These are phyloP conservation scores for Rosa multiflora DNA, from an alignment of 306 rosid species.

Conservation along the genomic window DNA sequence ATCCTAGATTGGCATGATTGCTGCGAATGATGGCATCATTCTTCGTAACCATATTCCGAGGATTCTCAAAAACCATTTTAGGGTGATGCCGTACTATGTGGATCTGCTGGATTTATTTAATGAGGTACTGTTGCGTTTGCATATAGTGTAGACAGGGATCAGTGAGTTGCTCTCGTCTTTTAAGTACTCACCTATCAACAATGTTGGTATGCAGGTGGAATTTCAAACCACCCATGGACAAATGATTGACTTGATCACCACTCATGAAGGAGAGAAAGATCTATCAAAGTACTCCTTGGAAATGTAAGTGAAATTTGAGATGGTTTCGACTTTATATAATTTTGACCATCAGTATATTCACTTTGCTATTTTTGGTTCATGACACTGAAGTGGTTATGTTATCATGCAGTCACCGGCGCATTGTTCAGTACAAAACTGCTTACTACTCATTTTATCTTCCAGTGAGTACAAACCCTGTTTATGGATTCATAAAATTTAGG, in stretches of 20 bases:
- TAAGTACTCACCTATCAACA: not conserved
- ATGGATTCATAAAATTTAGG: not conserved
- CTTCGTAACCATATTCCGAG: slow-evolving; percentile 77
- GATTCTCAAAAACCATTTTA: slow-evolving; percentile 79
- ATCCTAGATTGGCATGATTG: slow-evolving; percentile 79
- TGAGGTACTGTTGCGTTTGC: slow-evolving; percentile 52
- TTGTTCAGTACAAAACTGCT: slow-evolving; percentile 93
- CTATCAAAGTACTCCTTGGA: slow-evolving; percentile 75
- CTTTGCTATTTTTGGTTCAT: not conserved
- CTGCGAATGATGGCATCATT: slow-evolving; percentile 75
- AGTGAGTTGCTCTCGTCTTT: not conserved
- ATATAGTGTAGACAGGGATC: slow-evolving; percentile 1
- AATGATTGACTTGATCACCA: slow-evolving; percentile 92
- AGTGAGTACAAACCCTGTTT: slow-evolving; percentile 42
- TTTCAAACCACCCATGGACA: slow-evolving; percentile 98
- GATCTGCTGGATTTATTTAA: slow-evolving; percentile 88
- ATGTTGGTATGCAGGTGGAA: slow-evolving; percentile 59
- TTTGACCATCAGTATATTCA: not conserved
- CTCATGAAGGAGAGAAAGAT: slow-evolving; percentile 89
- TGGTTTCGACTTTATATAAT: not conserved
- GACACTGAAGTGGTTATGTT: slow-evolving; percentile 13
- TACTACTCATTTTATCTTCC: slow-evolving; percentile 97
- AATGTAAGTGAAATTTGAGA: slow-evolving; percentile 54
- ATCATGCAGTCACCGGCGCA: slow-evolving; percentile 77
- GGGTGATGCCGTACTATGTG: slow-evolving; percentile 68